Evolutionary conservation across 306 rosid species (phyloP), one percentile per base, ranked within the genome.

Genomic region (Vigna mungo): DNA sequence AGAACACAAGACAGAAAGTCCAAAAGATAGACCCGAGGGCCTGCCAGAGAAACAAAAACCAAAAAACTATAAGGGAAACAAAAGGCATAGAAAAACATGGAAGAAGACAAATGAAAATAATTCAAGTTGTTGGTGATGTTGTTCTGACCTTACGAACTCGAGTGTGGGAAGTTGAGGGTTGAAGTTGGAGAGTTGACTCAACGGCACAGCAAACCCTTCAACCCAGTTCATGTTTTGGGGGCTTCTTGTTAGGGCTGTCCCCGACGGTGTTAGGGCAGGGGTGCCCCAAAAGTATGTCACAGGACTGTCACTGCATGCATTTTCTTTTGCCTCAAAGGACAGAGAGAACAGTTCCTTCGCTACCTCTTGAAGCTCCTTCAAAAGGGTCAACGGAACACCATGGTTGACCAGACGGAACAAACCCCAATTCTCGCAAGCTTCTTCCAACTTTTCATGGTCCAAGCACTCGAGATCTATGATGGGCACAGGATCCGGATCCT

Each of bases 221-320:
- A 90, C 89, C 93, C 84, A 85, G 41, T 88, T 87, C 78, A 85
- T 59, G 66, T 79, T 79, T 21, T 74, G 81, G 44, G 78, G 64
- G 12, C 55, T 78, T 27, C 30, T 76, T 1, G 76, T 46, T 36
- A 87, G 16, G 9, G 90, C 75, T 9, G 75, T 43, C 16, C 94
- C 94, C 13, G 90, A 72, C 1, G 86, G 87, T 23, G 87, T 80
- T 3, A 89, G 88, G 59, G 77, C 89, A 71, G 95, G 88, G 30
- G 91, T 92, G 32, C 97, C 97, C 92, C 91, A 89, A 84, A 92
- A 89, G 71, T 92, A 90, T 52, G 83, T 17, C 27, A 88, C 16
- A 23, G 92, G 90, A 39, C 27, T 67, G 2, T 4, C 77, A 18
- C 65, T 46, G 27, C 77, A 82, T 61, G 89, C 71, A 27, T 25